Evolutionary conservation across 139 green algal genomes (phyloP).

Genomic region (Nannochloris sp.): DNA sequence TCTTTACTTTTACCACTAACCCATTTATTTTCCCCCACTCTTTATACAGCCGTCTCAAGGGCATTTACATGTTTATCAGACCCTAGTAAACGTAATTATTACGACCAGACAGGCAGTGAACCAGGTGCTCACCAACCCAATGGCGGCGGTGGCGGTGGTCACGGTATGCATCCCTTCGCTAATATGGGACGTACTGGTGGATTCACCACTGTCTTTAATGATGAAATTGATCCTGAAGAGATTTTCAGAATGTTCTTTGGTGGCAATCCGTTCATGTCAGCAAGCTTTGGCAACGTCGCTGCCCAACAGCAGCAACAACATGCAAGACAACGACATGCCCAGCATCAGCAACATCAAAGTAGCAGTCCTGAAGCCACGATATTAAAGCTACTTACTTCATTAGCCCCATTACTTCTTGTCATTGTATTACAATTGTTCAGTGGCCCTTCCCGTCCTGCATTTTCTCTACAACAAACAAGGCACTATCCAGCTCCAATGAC

Average conservation of each 20-base stretch:
- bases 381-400: slow-evolving; percentile 30
- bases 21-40: not conserved
- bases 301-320: not conserved
- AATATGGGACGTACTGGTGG: not conserved
- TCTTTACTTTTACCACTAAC: not conserved
- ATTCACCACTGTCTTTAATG: not conserved
- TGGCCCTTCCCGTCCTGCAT: slow-evolving; percentile 8
- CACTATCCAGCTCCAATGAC: not conserved
- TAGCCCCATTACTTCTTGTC: slow-evolving; percentile 42
- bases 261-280: slow-evolving; percentile 21
- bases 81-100: slow-evolving; percentile 42
- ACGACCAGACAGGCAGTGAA: slow-evolving; percentile 55
- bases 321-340: not conserved
- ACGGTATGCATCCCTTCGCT: no score
- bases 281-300: not conserved
- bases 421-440: slow-evolving; percentile 43
- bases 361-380: not conserved
- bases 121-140: not conserved
- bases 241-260: slow-evolving; percentile 63
- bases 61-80: slow-evolving; percentile 64
- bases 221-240: slow-evolving; percentile 48
- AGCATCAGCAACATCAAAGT: not conserved
- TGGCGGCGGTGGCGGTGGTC: slow-evolving; percentile 12
- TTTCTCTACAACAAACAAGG: slow-evolving; percentile 16
- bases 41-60: slow-evolving; percentile 42